phyloP scores from a whole-genome alignment of 208 protist genomes.

The Trichomonas vaginalis region DNA sequence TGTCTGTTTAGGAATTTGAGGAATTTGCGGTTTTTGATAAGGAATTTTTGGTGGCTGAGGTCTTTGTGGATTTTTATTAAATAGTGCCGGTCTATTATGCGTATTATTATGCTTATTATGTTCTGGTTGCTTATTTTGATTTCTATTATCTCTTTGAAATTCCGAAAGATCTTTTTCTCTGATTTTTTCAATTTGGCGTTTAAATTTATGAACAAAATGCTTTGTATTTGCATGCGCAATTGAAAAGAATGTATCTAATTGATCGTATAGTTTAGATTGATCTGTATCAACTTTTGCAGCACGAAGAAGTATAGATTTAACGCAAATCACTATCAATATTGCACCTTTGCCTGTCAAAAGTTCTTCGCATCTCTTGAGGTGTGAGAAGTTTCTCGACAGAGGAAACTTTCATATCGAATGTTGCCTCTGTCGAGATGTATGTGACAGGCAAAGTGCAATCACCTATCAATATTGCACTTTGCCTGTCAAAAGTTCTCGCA shows the following conservation, averaged over 20 bases:
- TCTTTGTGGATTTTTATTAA: not conserved
- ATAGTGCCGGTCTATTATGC: not conserved
- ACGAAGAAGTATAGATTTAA: not conserved
- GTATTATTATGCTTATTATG: not conserved
- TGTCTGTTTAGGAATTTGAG: not conserved
- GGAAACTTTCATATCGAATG: no score
- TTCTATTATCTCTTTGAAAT: not conserved
- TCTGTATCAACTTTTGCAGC: not conserved
- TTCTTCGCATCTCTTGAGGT: no score
- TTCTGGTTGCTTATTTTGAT: not conserved
- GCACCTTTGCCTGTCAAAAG: no score
- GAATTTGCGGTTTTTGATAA: not conserved
- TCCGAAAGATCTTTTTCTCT: not conserved
- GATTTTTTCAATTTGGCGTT: not conserved
- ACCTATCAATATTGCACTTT: no score
- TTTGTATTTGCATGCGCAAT: not conserved
- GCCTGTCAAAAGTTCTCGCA: no score
- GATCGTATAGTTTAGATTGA: not conserved
- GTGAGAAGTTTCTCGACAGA: no score
- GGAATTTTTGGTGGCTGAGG: not conserved
- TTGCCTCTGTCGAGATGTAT: no score
- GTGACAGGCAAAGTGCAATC: no score
- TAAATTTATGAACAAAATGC: not conserved
- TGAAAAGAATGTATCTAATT: not conserved
- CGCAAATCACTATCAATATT: no score